These are phyloP conservation scores for Aspergillus transmontanensis DNA, from an alignment of 2,329 filamentous ascomycete genomes.

Conservation along the genomic window DNA sequence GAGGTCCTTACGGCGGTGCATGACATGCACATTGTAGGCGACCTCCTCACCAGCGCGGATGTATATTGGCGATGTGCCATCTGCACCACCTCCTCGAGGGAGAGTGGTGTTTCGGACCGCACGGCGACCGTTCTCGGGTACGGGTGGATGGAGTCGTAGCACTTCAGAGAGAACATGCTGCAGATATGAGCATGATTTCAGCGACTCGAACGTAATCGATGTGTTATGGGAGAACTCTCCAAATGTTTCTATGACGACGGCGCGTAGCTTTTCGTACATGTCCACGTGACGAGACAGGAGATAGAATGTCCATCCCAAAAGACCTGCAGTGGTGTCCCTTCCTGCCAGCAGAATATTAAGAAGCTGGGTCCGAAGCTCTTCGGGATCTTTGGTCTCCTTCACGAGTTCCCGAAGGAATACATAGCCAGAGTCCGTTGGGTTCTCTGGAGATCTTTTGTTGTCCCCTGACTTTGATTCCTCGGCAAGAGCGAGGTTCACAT, in stretches of 20 bases:
- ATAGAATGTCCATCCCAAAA: background rate
- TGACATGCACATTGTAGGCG: background rate
- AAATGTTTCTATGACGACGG: background rate
- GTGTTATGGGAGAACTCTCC: background rate
- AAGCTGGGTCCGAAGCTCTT: background rate
- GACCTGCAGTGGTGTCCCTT: background rate
- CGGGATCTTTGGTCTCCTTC: background rate
- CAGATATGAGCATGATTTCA: background rate
- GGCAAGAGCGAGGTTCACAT: background rate
- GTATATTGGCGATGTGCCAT: background rate
- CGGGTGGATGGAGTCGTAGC: background rate
- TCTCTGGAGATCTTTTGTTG: background rate
- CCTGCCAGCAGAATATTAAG: background rate
- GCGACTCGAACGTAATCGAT: background rate
- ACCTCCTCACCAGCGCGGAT: background rate
- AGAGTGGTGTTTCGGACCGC: background rate
- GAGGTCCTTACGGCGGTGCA: background rate
- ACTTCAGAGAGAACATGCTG: background rate
- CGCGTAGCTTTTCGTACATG: background rate
- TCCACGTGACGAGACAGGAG: background rate
- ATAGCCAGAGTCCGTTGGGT: background rate
- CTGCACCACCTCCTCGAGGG: background rate
- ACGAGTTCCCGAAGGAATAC: background rate
- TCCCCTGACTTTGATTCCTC: conserved; percentile 9
- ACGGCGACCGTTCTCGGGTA: background rate